A percentile compares a stretch with the other conserved stretches of the same genome.
These are phyloP conservation scores for Berkeleyomyces rouxiae DNA, from an alignment of 2,329 filamentous ascomycete species.

Conservation along the genomic window DNA sequence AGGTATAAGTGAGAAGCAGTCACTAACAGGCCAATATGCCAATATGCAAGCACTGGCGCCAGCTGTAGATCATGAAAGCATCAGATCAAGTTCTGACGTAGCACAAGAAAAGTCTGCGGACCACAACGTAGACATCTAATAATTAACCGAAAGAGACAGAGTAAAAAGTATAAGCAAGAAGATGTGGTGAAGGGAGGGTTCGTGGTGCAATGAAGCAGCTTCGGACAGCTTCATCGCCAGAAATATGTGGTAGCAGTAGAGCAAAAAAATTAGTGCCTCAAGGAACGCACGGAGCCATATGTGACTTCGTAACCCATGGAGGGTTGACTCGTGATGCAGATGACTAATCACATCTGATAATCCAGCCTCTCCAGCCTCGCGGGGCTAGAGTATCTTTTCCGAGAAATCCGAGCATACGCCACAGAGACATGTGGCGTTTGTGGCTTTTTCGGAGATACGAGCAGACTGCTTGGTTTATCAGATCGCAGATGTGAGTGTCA, in stretches of 20 bases:
- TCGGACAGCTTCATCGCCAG: no score
- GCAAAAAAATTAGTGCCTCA: background rate
- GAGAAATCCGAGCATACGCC: background rate
- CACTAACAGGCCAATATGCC: background rate
- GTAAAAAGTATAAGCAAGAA: background rate
- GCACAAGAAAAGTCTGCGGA: background rate
- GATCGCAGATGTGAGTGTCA: background rate
- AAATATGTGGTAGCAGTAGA: background rate
- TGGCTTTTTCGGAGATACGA: background rate
- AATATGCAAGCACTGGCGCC: background rate
- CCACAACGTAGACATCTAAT: background rate
- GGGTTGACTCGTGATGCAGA: background rate
- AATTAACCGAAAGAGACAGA: no score
- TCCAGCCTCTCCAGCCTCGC: background rate
- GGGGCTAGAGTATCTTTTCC: background rate
- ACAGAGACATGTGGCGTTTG: background rate
- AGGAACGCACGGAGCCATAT: background rate
- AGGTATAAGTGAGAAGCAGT: background rate
- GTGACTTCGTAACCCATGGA: background rate
- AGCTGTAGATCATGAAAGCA: background rate
- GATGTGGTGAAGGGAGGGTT: background rate
- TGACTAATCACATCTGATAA: conserved; percentile 11
- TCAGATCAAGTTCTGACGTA: background rate
- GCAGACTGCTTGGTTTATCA: background rate
- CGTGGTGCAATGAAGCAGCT: background rate